phyloP scores from a whole-genome alignment of 2,329 filamentous ascomycete species.

The Achaetomium macrosporum region DNA sequence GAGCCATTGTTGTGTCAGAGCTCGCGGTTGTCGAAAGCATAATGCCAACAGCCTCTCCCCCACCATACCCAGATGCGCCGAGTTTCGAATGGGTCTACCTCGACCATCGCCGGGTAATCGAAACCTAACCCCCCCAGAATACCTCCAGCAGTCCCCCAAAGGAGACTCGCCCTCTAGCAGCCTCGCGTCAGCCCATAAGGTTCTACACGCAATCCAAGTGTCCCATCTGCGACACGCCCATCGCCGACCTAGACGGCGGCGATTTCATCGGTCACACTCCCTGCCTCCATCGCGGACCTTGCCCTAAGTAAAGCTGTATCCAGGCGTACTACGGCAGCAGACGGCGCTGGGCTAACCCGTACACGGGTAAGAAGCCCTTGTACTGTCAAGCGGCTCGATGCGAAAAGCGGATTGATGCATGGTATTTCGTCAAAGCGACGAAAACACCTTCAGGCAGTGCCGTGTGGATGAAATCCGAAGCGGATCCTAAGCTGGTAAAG shows the following conservation, averaged over 20 bases:
- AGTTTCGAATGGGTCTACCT: neutral
- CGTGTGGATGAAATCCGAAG: neutral
- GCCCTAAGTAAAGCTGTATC: neutral
- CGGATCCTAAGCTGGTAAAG: neutral
- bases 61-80: no score
- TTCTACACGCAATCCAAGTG: constrained; percentile 7
- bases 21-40: no score
- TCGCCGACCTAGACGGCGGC: neutral
- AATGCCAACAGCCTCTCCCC: no score
- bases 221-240: constrained; percentile 5
- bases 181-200: neutral
- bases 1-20: no score
- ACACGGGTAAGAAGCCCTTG: neutral
- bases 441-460: no score
- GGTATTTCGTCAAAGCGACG: neutral
- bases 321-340: constrained; percentile 8
- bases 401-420: neutral
- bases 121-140: neutral
- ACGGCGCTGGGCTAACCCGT: neutral
- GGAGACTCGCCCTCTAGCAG: constrained; percentile 1
- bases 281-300: constrained; percentile 8
- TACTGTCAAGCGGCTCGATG: constrained; percentile 9
- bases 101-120: neutral
- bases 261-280: constrained; percentile 10
- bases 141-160: neutral